Evolutionary conservation across 208 protist genomes (phyloP).

Genomic region (Trichomonas gallinae): DNA sequence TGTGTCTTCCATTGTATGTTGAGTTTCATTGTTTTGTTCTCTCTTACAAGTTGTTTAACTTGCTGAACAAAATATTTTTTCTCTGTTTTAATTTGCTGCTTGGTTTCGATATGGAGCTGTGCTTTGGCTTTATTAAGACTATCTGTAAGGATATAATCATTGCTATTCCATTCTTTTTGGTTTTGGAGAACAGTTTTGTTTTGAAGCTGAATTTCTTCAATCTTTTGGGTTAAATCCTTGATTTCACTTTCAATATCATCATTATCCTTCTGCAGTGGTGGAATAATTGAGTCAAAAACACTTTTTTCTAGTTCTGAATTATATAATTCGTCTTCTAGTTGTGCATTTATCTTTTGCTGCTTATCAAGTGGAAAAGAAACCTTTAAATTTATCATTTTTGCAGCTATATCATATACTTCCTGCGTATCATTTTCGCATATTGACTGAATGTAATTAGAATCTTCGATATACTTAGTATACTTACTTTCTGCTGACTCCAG

Average conservation of each 20-base stretch:
- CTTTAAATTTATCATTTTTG: neutral
- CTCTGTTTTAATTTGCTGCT: neutral
- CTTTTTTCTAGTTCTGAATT: neutral
- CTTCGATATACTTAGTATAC: neutral
- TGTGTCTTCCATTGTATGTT: neutral
- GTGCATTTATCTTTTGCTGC: neutral
- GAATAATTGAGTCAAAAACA: neutral
- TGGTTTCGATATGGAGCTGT: neutral
- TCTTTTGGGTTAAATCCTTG: neutral
- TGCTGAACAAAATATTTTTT: neutral
- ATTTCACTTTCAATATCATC: neutral
- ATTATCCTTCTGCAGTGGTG: neutral
- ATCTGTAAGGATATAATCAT: neutral
- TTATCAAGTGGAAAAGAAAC: neutral
- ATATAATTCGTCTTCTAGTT: neutral
- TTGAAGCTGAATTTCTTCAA: neutral
- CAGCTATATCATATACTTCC: neutral
- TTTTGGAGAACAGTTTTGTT: neutral
- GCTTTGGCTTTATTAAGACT: neutral
- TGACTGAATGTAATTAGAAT: neutral
- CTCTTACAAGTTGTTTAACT: neutral
- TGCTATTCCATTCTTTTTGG: neutral
- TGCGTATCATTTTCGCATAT: neutral
- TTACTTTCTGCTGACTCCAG: neutral
- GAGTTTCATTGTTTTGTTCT: neutral